These are phyloP conservation scores for Suhomyces chickasaworum DNA, from an alignment of 1,139 yeast species.

Conservation along the genomic window DNA sequence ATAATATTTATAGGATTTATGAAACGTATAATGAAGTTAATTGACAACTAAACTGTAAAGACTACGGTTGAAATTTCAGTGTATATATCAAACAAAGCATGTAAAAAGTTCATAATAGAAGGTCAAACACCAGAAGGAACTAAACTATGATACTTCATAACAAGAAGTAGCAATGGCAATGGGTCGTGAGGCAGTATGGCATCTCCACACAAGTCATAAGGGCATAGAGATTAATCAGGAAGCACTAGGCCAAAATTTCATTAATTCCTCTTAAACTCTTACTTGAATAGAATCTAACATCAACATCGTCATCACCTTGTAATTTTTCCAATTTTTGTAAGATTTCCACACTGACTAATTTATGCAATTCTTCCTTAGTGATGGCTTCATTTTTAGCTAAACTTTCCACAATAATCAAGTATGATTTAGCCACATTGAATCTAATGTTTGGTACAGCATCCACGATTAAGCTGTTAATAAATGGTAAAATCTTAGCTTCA, in stretches of 20 bases:
- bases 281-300: slow-evolving; percentile 83
- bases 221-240: background rate
- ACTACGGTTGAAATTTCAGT: slow-evolving; percentile 1
- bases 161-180: slow-evolving; percentile 1
- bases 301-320: slow-evolving; percentile 76
- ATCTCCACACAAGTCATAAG: slow-evolving; percentile 6
- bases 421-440: slow-evolving; percentile 90
- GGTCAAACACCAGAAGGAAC: slow-evolving; percentile 5
- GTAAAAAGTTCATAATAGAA: slow-evolving; percentile 7
- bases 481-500: slow-evolving; percentile 72
- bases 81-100: slow-evolving; percentile 6
- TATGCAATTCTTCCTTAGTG: slow-evolving; percentile 28
- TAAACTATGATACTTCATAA: slow-evolving; percentile 4
- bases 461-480: slow-evolving; percentile 64
- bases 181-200: slow-evolving; percentile 8
- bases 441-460: slow-evolving; percentile 94
- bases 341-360: slow-evolving; percentile 56
- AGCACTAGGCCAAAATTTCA: slow-evolving; percentile 20
- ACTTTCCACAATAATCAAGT: slow-evolving; percentile 59
- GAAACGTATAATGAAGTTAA: background rate
- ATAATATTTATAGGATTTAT: background rate
- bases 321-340: slow-evolving; percentile 67
- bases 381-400: slow-evolving; percentile 34
- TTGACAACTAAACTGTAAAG: background rate
- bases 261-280: slow-evolving; percentile 52